A percentile compares a stretch with the other conserved stretches of the same genome.
Conservation (phyloP, 225 moss, liverwort and hornwort genomes). For the Takakia lepidozioides region DNA sequence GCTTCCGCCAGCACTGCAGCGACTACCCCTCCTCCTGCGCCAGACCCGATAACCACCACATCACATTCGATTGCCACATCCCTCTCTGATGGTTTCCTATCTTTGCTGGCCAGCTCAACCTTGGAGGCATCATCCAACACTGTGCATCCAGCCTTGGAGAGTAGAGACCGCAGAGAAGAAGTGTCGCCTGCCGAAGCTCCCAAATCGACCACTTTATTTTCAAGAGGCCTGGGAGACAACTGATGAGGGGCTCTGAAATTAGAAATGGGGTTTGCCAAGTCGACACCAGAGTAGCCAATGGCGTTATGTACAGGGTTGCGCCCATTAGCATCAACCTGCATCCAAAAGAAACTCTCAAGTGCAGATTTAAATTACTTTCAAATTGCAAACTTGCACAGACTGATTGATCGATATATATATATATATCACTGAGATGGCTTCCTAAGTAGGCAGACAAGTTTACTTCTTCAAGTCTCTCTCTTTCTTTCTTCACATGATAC, state of each 20-base stretch:
- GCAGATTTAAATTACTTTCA: too few species aligned
- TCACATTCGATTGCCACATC: slow-evolving; percentile 56
- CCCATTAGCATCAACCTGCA: slow-evolving; percentile 47
- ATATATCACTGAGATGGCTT: too few species aligned
- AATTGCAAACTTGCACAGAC: background rate
- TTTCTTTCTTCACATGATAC: too few species aligned
- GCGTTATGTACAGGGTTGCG: slow-evolving; percentile 56
- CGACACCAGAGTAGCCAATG: slow-evolving; percentile 70
- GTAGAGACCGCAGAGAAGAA: slow-evolving; percentile 2
- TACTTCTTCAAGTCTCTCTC: too few species aligned
- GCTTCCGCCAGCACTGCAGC: slow-evolving; percentile 64
- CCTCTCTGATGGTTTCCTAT: background rate
- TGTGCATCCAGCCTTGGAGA: slow-evolving; percentile 19
- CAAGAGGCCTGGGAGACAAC: slow-evolving; percentile 18
- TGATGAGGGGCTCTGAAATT: background rate
- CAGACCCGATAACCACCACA: slow-evolving; percentile 79
- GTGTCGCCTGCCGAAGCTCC: slow-evolving; percentile 10
- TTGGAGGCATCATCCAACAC: slow-evolving; percentile 28
- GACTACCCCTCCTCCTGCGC: slow-evolving; percentile 80
- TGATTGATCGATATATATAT: background rate
- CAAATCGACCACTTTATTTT: slow-evolving; percentile 34
- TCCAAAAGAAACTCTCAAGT: too few species aligned
- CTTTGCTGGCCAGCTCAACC: too few species aligned
- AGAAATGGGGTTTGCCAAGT: slow-evolving; percentile 15
- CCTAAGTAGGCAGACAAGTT: too few species aligned